Evolutionary conservation across 148 eudicot species (phyloP).

Genomic region (Fagopyrum tataricum): DNA sequence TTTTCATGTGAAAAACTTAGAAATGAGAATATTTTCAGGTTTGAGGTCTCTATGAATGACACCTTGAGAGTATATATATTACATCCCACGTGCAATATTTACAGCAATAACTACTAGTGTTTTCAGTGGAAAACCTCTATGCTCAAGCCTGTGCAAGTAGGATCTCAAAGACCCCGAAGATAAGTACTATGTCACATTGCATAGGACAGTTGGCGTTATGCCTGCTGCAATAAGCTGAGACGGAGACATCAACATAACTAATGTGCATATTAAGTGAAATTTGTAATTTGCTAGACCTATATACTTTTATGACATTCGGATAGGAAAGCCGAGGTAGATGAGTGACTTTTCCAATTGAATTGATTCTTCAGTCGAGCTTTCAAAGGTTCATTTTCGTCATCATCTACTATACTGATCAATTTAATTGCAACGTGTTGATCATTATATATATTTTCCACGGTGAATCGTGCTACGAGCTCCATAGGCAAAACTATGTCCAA

Average conservation of each 20-base stretch:
- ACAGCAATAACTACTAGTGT: conserved; percentile 50
- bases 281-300: background rate
- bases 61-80: conserved; percentile 81
- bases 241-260: background rate
- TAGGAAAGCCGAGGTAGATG: conserved; percentile 68
- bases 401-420: conserved; percentile 67
- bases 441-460: conserved; percentile 71
- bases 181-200: conserved; percentile 68
- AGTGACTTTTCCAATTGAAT: conserved; percentile 62
- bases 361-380: conserved; percentile 66
- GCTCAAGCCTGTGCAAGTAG: conserved; percentile 73
- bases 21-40: conserved; percentile 76
- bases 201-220: conserved; percentile 60
- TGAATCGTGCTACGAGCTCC: conserved; percentile 85
- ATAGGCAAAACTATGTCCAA: conserved; percentile 79
- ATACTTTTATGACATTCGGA: conserved; percentile 18
- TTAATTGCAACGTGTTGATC: conserved; percentile 78
- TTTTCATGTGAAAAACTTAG: conserved; percentile 59
- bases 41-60: conserved; percentile 86
- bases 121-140: conserved; percentile 42
- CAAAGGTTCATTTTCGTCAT: conserved; percentile 62
- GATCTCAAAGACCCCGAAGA: conserved; percentile 82
- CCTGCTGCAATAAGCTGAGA: conserved; percentile 80
- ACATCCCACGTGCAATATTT: conserved; percentile 88
- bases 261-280: background rate